phyloP scores from a whole-genome alignment of 768 basidiomycete genomes.

The Pholiota molesta region DNA sequence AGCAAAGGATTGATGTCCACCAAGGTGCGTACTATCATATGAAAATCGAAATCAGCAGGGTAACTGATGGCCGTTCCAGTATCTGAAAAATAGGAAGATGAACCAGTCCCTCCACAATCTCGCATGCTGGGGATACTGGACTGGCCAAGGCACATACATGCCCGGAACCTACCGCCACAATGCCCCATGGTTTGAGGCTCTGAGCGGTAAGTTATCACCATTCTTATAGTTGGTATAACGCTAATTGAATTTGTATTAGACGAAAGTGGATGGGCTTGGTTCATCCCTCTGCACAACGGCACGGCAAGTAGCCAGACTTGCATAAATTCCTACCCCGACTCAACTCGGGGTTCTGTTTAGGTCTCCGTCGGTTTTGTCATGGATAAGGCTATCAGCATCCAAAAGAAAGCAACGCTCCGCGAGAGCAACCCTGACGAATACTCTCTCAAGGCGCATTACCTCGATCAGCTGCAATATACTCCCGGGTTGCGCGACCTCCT shows the following conservation, averaged over 20 bases:
- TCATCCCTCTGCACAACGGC: constrained; percentile 12
- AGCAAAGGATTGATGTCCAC: constrained; percentile 39
- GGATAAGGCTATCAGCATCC: constrained; percentile 35
- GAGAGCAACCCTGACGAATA: constrained; percentile 20
- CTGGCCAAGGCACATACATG: constrained; percentile 7
- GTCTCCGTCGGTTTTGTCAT: constrained; percentile 59
- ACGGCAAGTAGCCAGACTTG: neutral
- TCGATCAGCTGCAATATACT: constrained; percentile 29
- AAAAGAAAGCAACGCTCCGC: constrained; percentile 28
- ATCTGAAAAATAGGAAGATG: constrained; percentile 35
- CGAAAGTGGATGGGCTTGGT: constrained; percentile 17
- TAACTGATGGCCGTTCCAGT: constrained; percentile 11
- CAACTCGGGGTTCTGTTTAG: constrained; percentile 16
- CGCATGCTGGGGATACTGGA: constrained; percentile 10
- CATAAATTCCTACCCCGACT: too few species aligned
- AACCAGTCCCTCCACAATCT: constrained; percentile 25
- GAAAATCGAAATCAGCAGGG: neutral
- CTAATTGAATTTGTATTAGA: constrained; percentile 3
- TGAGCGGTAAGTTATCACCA: constrained; percentile 9
- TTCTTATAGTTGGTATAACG: neutral
- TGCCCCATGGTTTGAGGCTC: constrained; percentile 15
- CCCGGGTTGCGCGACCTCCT: constrained; percentile 29
- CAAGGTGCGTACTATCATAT: constrained; percentile 20
- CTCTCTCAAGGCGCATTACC: constrained; percentile 27
- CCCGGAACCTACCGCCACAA: constrained; percentile 10